Base-by-base conservation (phyloP, 176 grass and related monocot genomes). In the Musa beccarii region DNA sequence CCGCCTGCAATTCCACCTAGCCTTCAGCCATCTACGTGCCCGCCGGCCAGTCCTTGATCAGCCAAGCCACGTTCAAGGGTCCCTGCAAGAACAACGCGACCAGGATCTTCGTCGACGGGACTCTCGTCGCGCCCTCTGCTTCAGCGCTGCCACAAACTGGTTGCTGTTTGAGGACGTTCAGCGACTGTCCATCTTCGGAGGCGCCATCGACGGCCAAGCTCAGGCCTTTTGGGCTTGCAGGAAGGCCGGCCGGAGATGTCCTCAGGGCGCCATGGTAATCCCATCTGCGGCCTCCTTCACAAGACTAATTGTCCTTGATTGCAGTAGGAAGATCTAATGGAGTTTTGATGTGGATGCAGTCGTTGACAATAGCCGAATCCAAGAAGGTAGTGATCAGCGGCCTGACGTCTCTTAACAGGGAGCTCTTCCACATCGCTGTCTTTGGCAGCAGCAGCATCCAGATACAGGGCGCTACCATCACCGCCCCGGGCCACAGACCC, bases 171-270 rank as follows among this genome's bases (percentile, higher is more conserved):
- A 86, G 78, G 82, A 84, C 62, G 86, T 85, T 19, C 22, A 83
- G 26, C 79, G 89, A 14, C 61, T 89, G 53, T 75, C 86, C 26
- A 67, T 92, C 80, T 19, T 66, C 25, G 84, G 89, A 43, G 86
- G 86, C 3, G 82, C 81, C 52, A 67, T 86, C 64, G 84, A 92
- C 52, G 89, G 84, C 11, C 81, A 26, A 1, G 89, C 84, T 4
- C 71, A 62, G 34, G 67, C 81, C 14, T 68, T 84, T 52, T 92
- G 89, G 89, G 71, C 79, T 0, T 92, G 86, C 89, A 89, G 75
- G 78, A 50, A 9, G 49, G 73, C 78, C 56, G 75, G 81, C 52
- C 70, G 78, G n/a, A 43, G 34, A 11, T 89, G 84, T 75, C 76
- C 78, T 0, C 65, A 65, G 3, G 81, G 75, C 34, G 70, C 86